A percentile compares a stretch with the other conserved stretches of the same genome.
Evolutionary conservation across 2,329 filamentous ascomycete genomes (phyloP).

Genomic region (Beauveria rudraprayagi): DNA sequence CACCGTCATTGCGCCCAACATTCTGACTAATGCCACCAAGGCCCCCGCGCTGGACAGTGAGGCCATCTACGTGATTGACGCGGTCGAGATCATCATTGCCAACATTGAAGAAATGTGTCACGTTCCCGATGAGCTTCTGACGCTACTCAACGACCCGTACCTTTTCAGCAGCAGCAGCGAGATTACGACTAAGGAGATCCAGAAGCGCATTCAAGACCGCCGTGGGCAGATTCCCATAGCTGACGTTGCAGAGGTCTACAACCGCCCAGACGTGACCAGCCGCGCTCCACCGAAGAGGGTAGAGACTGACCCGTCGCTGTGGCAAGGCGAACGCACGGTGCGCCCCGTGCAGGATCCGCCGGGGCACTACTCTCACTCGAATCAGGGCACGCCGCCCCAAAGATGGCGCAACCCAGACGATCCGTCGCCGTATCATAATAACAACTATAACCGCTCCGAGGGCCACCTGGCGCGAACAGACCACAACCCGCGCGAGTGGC

Average conservation of each 20-base stretch:
- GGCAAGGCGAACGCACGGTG: conserved; percentile 77
- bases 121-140: conserved; percentile 86
- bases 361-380: conserved; percentile 12
- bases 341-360: conserved; percentile 59
- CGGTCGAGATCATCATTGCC: conserved; percentile 82
- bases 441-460: conserved; percentile 37
- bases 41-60: conserved; percentile 68
- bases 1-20: conserved; percentile 94
- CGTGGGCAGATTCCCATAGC: conserved; percentile 49
- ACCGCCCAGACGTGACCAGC: conserved; percentile 49
- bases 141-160: conserved; percentile 73
- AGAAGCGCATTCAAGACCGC: conserved; percentile 86
- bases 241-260: conserved; percentile 49
- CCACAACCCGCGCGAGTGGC: conserved; percentile 44
- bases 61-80: conserved; percentile 87
- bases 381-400: conserved; percentile 41
- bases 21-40: conserved; percentile 66
- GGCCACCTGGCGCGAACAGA: conserved; percentile 32
- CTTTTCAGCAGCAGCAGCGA: conserved; percentile 78
- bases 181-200: conserved; percentile 92
- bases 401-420: conserved; percentile 41
- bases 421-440: conserved; percentile 34
- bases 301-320: conserved; percentile 78
- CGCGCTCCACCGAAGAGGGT: conserved; percentile 54
- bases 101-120: conserved; percentile 96